Evolutionary conservation across 2,329 filamentous ascomycete genomes (phyloP).

Genomic region (Cercospora zeae-maydis): DNA sequence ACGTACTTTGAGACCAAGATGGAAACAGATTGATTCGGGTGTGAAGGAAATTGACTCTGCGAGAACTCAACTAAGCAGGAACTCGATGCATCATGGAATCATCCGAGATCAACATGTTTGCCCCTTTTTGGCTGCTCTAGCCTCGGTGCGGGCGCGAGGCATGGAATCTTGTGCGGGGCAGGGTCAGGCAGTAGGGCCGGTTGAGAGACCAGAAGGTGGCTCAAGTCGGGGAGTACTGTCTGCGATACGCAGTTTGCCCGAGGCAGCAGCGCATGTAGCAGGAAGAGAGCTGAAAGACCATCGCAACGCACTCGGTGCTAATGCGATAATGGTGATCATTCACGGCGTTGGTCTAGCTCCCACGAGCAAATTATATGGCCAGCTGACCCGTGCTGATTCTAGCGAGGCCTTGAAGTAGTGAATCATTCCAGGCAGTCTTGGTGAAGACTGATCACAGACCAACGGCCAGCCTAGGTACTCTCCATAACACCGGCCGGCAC

Average conservation of each 20-base stretch:
- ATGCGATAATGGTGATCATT: neutral
- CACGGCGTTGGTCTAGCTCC: neutral
- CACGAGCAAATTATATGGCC: neutral
- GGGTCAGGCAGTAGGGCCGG: no score
- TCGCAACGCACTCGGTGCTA: neutral
- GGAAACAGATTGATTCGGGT: slow-evolving; percentile 26
- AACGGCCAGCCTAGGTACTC: neutral
- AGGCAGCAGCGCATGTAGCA: neutral
- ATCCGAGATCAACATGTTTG: no score
- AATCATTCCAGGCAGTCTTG: neutral
- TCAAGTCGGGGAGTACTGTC: neutral
- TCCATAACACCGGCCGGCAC: slow-evolving; percentile 5
- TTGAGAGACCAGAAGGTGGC: neutral
- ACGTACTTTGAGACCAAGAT: slow-evolving; percentile 38
- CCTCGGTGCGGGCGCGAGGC: no score
- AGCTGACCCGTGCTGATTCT: neutral
- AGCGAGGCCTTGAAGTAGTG: neutral
- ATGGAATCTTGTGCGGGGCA: no score
- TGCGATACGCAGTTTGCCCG: neutral
- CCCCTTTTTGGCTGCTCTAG: no score
- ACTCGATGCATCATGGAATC: neutral
- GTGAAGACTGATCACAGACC: neutral
- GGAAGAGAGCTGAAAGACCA: neutral
- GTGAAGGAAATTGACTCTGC: neutral
- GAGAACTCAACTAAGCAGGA: neutral